Evolutionary conservation across 352 stramenopile genomes (phyloP).

Genomic region (Pythium monospermum): DNA sequence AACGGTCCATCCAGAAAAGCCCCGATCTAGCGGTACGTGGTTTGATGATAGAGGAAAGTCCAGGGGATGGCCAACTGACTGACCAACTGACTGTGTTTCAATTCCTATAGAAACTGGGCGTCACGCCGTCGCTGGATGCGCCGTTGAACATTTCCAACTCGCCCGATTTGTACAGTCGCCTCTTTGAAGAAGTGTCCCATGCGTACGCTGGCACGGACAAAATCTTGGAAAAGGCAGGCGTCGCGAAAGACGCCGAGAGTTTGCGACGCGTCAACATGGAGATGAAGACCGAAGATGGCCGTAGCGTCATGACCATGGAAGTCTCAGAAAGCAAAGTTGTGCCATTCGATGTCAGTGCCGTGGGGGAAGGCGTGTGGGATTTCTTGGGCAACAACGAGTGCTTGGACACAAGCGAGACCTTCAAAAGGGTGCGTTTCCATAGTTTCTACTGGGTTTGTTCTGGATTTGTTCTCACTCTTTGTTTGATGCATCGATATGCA

Average conservation of each 20-base stretch:
- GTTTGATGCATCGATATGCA: no score
- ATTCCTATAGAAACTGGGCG: constrained; percentile 19
- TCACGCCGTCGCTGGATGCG: neutral
- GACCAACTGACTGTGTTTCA: neutral
- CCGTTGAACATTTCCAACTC: neutral
- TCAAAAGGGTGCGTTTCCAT: constrained; percentile 34
- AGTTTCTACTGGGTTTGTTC: no score
- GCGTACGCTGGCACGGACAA: constrained; percentile 27
- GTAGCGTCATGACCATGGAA: constrained; percentile 38
- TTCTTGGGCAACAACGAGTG: constrained; percentile 24
- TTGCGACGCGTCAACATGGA: constrained; percentile 43
- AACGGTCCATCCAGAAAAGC: constrained; percentile 17
- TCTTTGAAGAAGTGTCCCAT: constrained; percentile 34
- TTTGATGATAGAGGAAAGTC: no score
- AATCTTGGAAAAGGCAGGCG: constrained; percentile 27
- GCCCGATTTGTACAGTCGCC: constrained; percentile 26
- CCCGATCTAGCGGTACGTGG: constrained; percentile 18
- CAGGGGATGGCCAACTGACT: no score
- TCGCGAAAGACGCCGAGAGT: constrained; percentile 14
- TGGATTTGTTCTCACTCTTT: no score
- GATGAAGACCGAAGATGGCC: constrained; percentile 28
- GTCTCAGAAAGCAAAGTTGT: constrained; percentile 34
- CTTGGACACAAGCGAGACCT: constrained; percentile 14
- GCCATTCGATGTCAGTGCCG: constrained; percentile 25
- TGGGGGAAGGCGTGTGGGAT: constrained; percentile 31